phyloP scores from a whole-genome alignment of 2,329 filamentous ascomycete genomes.

The Fusarium equiseti region DNA sequence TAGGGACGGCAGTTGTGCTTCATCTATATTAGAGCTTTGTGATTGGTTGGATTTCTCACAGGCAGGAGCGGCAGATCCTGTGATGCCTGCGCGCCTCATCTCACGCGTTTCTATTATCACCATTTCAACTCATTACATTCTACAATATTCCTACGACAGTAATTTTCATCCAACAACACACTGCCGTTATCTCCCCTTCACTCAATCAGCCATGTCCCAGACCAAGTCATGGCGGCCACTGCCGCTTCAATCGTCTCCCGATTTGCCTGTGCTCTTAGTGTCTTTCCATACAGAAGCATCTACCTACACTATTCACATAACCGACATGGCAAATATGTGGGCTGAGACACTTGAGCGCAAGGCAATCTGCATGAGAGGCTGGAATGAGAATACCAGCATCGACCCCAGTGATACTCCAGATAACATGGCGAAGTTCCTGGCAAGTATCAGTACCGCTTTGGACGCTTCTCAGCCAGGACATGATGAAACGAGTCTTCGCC shows the following conservation, averaged over 20 bases:
- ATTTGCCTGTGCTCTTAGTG: slow-evolving; percentile 71
- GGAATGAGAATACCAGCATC: slow-evolving; percentile 74
- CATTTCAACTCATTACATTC: not conserved
- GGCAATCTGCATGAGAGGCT: slow-evolving; percentile 72
- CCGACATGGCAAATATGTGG: slow-evolving; percentile 82
- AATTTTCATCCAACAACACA: not conserved
- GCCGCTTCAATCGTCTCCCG: slow-evolving; percentile 55
- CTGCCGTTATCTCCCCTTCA: not conserved
- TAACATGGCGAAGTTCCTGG: slow-evolving; percentile 75
- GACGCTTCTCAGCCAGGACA: slow-evolving; percentile 60
- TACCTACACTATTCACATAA: slow-evolving; percentile 75
- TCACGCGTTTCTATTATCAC: slow-evolving; percentile 34
- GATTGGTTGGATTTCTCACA: slow-evolving; percentile 27
- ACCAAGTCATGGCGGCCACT: slow-evolving; percentile 62
- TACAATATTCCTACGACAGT: not conserved
- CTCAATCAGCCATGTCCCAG: slow-evolving; percentile 46
- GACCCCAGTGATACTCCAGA: slow-evolving; percentile 77
- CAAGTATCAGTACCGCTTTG: slow-evolving; percentile 68
- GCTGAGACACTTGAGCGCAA: slow-evolving; percentile 71
- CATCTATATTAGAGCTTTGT: slow-evolving; percentile 3
- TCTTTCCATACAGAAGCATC: slow-evolving; percentile 66
- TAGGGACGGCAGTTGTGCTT: not conserved
- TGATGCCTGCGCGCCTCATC: slow-evolving; percentile 34
- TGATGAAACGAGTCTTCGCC: slow-evolving; percentile 58
- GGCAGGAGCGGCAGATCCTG: slow-evolving; percentile 13